Evolutionary conservation across 345 rosid species (phyloP), one percentile per base, ranked within the genome.

Genomic region (Luvunga scandens): DNA sequence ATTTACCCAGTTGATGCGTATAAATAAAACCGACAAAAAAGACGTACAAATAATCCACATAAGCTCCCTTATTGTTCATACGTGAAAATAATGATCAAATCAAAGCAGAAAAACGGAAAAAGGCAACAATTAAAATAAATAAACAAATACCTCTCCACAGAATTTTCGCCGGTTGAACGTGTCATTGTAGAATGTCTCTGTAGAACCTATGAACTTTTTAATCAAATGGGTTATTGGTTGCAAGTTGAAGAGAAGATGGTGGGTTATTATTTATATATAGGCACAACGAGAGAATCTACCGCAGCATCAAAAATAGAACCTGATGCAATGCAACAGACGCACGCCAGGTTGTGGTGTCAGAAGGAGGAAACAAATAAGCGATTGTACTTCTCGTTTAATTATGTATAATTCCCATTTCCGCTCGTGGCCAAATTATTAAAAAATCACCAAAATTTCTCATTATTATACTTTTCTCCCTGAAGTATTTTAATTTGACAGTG

Each of bases 91-190:
- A 76, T 30, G 14, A 39, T 42, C 10, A 61, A 39, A 39, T 14
- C 9, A 38, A 1, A 18, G 9, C 48, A 65, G 4, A 50, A 75
- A 9, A 65, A 48, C 4, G n/a, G 24, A 34, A 73, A 34, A 28
- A 5, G 53, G 31, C 27, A 30, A n/a, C 22, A 55, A 30, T 2
- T 55, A 36, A 24, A 24, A 18, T 6, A 38, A 7, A 24, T n/a
- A 73, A 59, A 34, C 4, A 73, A 66, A 33, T 77, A 69, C 74
- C 80, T 57, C 9, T 77, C 80, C 31, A 39, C 73, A 69, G 61
- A 60, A 28, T 69, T 77, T 36, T 77, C 45, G 28, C 24, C 67
- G 3, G 66, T 56, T 57, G 74, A 57, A 69, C 1, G 45, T 7
- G 80, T 69, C 80, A 77, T 77, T 36, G 16, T 21, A 72, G 38